Evolutionary conservation across 352 stramenopile species (phyloP), one percentile per base, ranked within the genome.

Genomic region (Peronospora destructor): DNA sequence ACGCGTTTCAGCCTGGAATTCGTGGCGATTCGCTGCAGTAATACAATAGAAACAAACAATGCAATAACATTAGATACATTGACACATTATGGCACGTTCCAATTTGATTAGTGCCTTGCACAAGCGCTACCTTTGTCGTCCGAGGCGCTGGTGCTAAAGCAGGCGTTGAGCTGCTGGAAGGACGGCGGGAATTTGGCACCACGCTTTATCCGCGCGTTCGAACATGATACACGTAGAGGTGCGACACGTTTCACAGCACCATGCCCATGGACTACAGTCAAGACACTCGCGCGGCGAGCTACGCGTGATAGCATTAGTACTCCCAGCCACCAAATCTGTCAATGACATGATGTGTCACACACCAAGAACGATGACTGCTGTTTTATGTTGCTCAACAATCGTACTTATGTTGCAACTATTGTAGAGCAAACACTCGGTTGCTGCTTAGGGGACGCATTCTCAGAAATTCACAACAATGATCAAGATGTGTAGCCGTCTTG

Each of bases 1-100:
- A 16, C 84, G 85, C 42, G 92, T 98, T 64, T 98, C 94, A 14
- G 94, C 91, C 61, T 98, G 86, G 70, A 98, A 98, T 60, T 96
- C 88, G 53, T 88, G 78, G 41, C 73, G 76, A 45, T 94, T 82
- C 14, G 63, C 61, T 83, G 34, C 10, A 53, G 21, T 10, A 44
- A n/a, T 79, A 35, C 10, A 53, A 36, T 11, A 43, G 17, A 11
- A 45, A 28, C 13, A 42, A 40, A 13, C 13, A 56, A 2, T 9
- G 13, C 0, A 10, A 9, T 7, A 26, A 46, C n/a, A 55, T 25
- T 44, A 42, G 36, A 28, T 44, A 3, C 17, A 40, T 14, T 37
- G 17, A 3, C 14, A 38, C n/a, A 36, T n/a, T 35, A 10, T 30
- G 26, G 16, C 14, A 16, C 23, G 13, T 19, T 14, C n/a, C 14